These are phyloP conservation scores for Botrytis paeoniae DNA, from an alignment of 2,329 filamentous ascomycete species.

Conservation along the genomic window DNA sequence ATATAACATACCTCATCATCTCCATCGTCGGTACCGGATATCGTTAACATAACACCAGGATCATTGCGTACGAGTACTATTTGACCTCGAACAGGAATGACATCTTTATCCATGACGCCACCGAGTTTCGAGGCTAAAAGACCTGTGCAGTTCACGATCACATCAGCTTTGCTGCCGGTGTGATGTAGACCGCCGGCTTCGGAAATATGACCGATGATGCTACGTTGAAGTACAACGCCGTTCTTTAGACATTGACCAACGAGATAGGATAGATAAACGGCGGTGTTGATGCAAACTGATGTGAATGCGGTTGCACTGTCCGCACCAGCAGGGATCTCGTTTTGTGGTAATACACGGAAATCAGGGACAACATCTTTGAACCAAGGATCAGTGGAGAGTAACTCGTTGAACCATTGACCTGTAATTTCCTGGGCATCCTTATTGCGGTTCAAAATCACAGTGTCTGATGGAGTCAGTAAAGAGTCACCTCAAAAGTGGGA, in stretches of 20 bases:
- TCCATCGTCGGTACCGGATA: slow-evolving; percentile 63
- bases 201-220: slow-evolving; percentile 63
- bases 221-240: slow-evolving; percentile 66
- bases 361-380: slow-evolving; percentile 69
- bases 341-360: slow-evolving; percentile 58
- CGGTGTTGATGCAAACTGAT: slow-evolving; percentile 87
- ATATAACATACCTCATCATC: slow-evolving; percentile 63
- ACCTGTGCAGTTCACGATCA: slow-evolving; percentile 84
- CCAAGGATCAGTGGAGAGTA: slow-evolving; percentile 69
- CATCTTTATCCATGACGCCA: slow-evolving; percentile 71
- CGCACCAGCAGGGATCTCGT: slow-evolving; percentile 60
- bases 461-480: slow-evolving; percentile 39
- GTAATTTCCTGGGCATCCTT: slow-evolving; percentile 28
- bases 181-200: slow-evolving; percentile 64
- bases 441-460: slow-evolving; percentile 48
- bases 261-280: slow-evolving; percentile 84
- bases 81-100: slow-evolving; percentile 79
- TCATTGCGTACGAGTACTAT: slow-evolving; percentile 66
- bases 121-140: slow-evolving; percentile 72
- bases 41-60: slow-evolving; percentile 56
- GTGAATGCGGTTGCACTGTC: slow-evolving; percentile 74
- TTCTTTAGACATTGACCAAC: slow-evolving; percentile 73
- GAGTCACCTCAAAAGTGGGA: neutral
- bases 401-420: slow-evolving; percentile 54
- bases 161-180: slow-evolving; percentile 54